Percentiles rank a stretch among this genome's conserved stretches.
These are phyloP conservation scores for Phytopythium litorale DNA, from an alignment of 352 stramenopile species.

Conservation along the genomic window DNA sequence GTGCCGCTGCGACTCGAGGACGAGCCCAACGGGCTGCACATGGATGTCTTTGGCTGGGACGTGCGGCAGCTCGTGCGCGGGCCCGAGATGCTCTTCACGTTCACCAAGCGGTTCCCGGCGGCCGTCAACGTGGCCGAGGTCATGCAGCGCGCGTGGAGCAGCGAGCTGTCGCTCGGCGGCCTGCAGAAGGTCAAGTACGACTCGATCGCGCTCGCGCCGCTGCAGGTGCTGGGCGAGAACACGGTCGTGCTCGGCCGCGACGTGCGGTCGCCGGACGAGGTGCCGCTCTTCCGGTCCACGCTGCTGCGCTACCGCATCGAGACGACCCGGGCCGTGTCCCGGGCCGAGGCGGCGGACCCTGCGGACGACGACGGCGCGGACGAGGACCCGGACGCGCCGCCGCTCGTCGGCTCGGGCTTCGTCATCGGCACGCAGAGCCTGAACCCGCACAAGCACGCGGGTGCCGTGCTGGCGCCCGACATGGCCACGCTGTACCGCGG, in stretches of 20 bases:
- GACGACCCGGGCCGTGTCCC: conserved; percentile 16
- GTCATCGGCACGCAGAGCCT: conserved; percentile 50
- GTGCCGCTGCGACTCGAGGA: background rate
- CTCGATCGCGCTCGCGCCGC: conserved; percentile 37
- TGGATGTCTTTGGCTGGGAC: conserved; percentile 48
- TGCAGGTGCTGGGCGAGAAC: conserved; percentile 36
- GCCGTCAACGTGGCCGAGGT: conserved; percentile 28
- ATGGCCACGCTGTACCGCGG: conserved; percentile 5
- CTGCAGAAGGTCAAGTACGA: conserved; percentile 46
- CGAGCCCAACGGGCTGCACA: conserved; percentile 3
- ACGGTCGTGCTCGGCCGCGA: conserved; percentile 42
- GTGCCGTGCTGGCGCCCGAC: conserved; percentile 28
- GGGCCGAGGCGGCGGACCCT: background rate
- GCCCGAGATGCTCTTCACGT: conserved; percentile 43
- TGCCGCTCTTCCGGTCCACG: conserved; percentile 39
- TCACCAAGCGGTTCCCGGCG: conserved; percentile 33
- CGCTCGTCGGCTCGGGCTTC: conserved; percentile 21
- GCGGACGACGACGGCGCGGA: conserved; percentile 2
- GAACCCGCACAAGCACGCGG: conserved; percentile 27
- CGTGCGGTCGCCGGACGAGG: conserved; percentile 35
- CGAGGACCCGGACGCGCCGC: conserved; percentile 4
- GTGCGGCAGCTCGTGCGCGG: conserved; percentile 29
- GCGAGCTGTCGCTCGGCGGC: conserved; percentile 31
- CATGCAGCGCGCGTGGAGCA: conserved; percentile 44
- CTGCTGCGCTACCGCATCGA: conserved; percentile 44